Conservation (phyloP, 768 basidiomycete genomes). For the Gautieria morchelliformis region DNA sequence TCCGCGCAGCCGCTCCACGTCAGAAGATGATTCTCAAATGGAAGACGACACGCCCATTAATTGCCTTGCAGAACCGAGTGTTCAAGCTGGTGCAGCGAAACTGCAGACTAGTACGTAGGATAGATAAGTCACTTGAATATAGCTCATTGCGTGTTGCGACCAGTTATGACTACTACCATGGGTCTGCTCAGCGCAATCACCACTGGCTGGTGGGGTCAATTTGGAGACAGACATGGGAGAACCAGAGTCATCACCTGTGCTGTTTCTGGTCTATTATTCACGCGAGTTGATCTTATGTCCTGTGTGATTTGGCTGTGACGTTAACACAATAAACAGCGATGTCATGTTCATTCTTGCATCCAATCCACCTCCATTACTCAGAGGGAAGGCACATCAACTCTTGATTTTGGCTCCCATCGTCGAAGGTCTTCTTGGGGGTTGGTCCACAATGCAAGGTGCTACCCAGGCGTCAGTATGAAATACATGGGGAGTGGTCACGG, state of each 20-base stretch:
- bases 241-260: constrained; percentile 62
- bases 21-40: constrained; percentile 15
- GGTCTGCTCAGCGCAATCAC: constrained; percentile 72
- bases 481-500: constrained; percentile 13
- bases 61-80: constrained; percentile 41
- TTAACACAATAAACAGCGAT: constrained; percentile 42
- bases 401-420: constrained; percentile 69
- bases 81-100: constrained; percentile 59
- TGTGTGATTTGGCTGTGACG: constrained; percentile 20
- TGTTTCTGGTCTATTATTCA: constrained; percentile 59
- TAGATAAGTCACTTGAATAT: not conserved
- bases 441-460: constrained; percentile 54
- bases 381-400: constrained; percentile 59
- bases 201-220: constrained; percentile 81
- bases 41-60: constrained; percentile 27
- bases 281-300: constrained; percentile 41
- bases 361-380: constrained; percentile 45
- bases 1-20: constrained; percentile 4
- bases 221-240: constrained; percentile 68
- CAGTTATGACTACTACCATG: constrained; percentile 60
- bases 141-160: not conserved
- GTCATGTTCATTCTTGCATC: constrained; percentile 72
- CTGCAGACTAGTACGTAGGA: constrained; percentile 48
- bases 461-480: constrained; percentile 37
- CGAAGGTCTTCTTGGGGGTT: constrained; percentile 77